Conservation (phyloP, 2,329 filamentous ascomycete species). For the Trichophyton verrucosum region DNA sequence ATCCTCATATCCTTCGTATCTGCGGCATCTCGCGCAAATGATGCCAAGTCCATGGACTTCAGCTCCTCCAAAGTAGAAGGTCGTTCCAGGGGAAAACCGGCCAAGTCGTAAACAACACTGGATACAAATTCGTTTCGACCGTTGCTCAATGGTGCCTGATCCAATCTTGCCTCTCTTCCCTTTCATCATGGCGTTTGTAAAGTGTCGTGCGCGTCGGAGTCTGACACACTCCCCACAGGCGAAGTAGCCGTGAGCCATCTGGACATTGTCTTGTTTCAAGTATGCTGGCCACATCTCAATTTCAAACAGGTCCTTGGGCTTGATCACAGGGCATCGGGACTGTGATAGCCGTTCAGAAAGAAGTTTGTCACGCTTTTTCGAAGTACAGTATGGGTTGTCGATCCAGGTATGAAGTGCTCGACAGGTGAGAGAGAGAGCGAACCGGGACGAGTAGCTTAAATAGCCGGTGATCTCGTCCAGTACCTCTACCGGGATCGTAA, state of each 20-base stretch:
- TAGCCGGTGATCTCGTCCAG: not conserved
- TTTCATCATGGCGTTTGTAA: not conserved
- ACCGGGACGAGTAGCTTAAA: not conserved
- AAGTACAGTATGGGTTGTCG: not conserved
- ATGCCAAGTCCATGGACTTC: too few relatives aligned
- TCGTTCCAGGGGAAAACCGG: too few relatives aligned
- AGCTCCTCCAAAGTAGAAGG: too few relatives aligned
- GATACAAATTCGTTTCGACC: not conserved
- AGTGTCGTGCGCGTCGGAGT: not conserved
- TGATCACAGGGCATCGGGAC: not conserved
- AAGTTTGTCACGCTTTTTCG: not conserved
- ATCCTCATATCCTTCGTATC: too few relatives aligned
- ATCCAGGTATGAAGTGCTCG: not conserved
- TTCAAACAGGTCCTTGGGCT: not conserved
- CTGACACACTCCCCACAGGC: not conserved
- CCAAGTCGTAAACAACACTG: too few relatives aligned
- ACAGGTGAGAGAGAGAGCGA: not conserved
- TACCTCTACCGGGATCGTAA: not conserved
- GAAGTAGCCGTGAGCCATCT: not conserved
- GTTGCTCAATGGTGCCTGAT: not conserved
- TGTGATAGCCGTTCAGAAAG: not conserved
- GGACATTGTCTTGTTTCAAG: not conserved
- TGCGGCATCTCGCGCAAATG: too few relatives aligned
- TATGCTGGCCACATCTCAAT: not conserved
- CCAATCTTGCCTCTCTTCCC: not conserved